These are phyloP conservation scores for Lasiodiplodia gonubiensis DNA, from an alignment of 2,329 filamentous ascomycete species.

Conservation along the genomic window DNA sequence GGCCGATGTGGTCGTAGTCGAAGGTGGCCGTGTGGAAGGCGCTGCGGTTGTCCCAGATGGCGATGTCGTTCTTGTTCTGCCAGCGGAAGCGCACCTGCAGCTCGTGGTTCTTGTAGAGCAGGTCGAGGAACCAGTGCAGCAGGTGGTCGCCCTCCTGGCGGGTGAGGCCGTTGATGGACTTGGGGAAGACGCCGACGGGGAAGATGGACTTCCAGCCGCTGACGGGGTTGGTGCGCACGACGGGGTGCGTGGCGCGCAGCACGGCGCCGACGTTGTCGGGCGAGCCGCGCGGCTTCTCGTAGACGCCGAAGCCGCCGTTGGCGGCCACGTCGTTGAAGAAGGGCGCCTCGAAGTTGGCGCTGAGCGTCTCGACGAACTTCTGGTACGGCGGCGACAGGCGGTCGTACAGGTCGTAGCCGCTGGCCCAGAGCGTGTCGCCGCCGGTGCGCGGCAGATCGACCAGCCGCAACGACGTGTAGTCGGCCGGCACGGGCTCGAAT, in stretches of 20 bases:
- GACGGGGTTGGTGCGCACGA: conserved; percentile 67
- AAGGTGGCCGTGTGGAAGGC: conserved; percentile 67
- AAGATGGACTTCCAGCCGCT: conserved; percentile 66
- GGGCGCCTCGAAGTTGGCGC: conserved; percentile 55
- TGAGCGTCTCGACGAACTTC: conserved; percentile 55
- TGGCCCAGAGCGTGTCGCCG: conserved; percentile 44
- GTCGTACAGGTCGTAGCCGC: conserved; percentile 55
- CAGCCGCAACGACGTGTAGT: conserved; percentile 47
- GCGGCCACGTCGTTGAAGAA: conserved; percentile 50
- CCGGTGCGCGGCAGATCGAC: conserved; percentile 38
- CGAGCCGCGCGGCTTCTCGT: conserved; percentile 56
- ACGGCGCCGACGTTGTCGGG: conserved; percentile 61
- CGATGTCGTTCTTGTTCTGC: conserved; percentile 57
- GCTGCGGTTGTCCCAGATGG: conserved; percentile 71
- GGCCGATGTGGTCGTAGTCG: conserved; percentile 63
- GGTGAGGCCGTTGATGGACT: conserved; percentile 52
- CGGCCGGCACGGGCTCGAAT: conserved; percentile 50
- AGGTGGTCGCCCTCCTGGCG: conserved; percentile 51
- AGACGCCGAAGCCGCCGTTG: conserved; percentile 51
- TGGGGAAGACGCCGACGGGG: conserved; percentile 41
- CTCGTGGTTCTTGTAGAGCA: conserved; percentile 58
- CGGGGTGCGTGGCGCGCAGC: conserved; percentile 59
- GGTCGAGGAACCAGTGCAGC: conserved; percentile 50
- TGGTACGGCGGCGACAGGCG: conserved; percentile 56
- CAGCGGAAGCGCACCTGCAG: conserved; percentile 57